Percentiles rank a stretch among this genome's conserved stretches.
These are phyloP conservation scores for Amanita pallidorosea DNA, from an alignment of 768 basidiomycete genomes.

Conservation along the genomic window DNA sequence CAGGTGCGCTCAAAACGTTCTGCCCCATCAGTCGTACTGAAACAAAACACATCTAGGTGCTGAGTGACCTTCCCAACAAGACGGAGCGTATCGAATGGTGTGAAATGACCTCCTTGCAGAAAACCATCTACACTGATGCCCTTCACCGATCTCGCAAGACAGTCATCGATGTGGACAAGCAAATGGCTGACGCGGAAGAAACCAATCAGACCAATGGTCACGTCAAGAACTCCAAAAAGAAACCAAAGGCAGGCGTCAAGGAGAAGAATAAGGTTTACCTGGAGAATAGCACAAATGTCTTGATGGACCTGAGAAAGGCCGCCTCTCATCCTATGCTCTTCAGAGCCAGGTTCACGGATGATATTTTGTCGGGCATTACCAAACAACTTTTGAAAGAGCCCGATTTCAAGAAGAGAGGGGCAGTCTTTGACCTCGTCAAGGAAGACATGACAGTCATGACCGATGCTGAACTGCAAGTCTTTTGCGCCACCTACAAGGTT, in stretches of 20 bases:
- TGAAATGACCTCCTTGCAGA: constrained; percentile 78
- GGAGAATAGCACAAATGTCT: constrained; percentile 84
- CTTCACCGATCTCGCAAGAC: constrained; percentile 80
- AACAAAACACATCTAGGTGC: constrained; percentile 45
- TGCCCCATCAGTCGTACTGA: neutral
- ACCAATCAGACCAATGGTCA: constrained; percentile 12
- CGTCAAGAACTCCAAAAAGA: constrained; percentile 30
- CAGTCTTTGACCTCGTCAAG: constrained; percentile 75
- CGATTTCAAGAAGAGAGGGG: constrained; percentile 79
- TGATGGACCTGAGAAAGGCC: constrained; percentile 97
- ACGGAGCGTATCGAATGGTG: constrained; percentile 93
- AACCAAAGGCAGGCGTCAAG: constrained; percentile 30
- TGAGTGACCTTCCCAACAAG: constrained; percentile 89
- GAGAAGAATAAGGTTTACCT: constrained; percentile 56
- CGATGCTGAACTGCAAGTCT: constrained; percentile 87
- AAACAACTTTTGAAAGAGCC: constrained; percentile 83
- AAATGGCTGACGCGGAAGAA: constrained; percentile 12
- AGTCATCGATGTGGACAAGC: constrained; percentile 39
- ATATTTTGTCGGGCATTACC: constrained; percentile 61
- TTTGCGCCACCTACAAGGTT: constrained; percentile 82
- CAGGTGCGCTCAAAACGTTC: constrained; percentile 38
- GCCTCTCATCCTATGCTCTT: constrained; percentile 96
- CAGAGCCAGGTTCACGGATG: constrained; percentile 73
- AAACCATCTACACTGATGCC: constrained; percentile 75
- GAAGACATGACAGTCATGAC: constrained; percentile 99